Base-by-base conservation (phyloP, 2,329 filamentous ascomycete genomes). In the Beauveria australis region DNA sequence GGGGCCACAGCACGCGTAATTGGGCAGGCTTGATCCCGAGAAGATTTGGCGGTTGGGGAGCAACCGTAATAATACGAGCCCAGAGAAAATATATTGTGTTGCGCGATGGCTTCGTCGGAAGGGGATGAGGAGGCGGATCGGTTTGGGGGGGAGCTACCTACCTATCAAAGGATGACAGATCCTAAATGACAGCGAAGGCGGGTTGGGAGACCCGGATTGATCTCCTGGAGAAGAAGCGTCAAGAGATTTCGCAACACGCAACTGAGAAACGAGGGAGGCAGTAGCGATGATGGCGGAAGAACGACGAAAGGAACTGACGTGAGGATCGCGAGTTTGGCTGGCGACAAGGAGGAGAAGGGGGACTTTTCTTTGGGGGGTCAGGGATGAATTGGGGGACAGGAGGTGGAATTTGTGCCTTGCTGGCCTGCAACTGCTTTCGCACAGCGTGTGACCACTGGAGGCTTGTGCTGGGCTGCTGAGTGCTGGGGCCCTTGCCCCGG, bases 251-350 rank as follows among this genome's bases (percentile, higher is more conserved):
- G 26, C 49, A 59, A 41, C 57, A 61, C 59, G 55, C 56, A 57
- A 61, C 59, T 61, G 40, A 28, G 66, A 66, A 68, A 67, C 64
- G 49, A 46, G 63, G 65, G 65, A 67, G 70, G 71, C 72, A 73
- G 70, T 72, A 72, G 71, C 71, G 72, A 74, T 73, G 73, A 73
- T 70, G 71, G 67, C 64, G 67, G 64, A 65, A 64, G 49, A 60
- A 53, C 49, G 49, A 60, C 57, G 67, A 66, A 62, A 57, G 58
- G 61, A 65, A 64, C 65, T 65, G 62, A 64, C 64, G 62, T 65
- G 63, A 64, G 62, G 65, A 64, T 60, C 57, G 43, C 57, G 48
- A 48, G 61, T 57, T 58, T 47, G 59, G 46, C 59, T 62, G 61
- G 62, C 64, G 48, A 53, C 46, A 26, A 47, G 61, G 54, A 56